Percentiles rank a stretch among this genome's conserved stretches.
Evolutionary conservation across 1,284 basidiomycete species (phyloP).

Genomic region (Mycosarcoma maydis): DNA sequence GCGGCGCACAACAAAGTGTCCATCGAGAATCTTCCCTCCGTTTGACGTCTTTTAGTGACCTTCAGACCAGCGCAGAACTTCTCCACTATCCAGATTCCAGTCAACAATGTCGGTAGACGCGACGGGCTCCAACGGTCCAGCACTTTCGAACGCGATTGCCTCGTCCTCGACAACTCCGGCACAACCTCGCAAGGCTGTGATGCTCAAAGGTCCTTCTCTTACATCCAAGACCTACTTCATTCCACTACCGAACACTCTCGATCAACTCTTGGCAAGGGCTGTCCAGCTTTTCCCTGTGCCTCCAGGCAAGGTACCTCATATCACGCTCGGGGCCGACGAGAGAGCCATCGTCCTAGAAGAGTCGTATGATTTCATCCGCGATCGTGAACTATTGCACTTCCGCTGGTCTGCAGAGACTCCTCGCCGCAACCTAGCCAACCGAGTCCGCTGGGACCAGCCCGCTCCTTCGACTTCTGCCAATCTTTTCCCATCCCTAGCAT

Average conservation of each 20-base stretch:
- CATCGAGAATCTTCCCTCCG: no score
- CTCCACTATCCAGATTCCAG: not conserved
- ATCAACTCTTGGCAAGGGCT: constrained; percentile 56
- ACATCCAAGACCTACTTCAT: constrained; percentile 61
- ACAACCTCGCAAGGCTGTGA: constrained; percentile 44
- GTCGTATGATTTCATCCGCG: constrained; percentile 58
- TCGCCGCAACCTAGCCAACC: constrained; percentile 40
- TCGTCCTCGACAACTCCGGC: constrained; percentile 6
- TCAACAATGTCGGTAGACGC: not conserved
- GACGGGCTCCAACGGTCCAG: not conserved
- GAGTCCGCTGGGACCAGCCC: constrained; percentile 53
- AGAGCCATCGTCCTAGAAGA: constrained; percentile 60
- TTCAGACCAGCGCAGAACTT: not conserved
- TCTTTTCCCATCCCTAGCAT: constrained; percentile 13
- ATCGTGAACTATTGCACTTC: constrained; percentile 60
- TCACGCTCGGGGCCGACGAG: constrained; percentile 53
- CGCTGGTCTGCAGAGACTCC: constrained; percentile 59
- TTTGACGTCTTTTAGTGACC: no score
- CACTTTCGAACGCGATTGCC: constrained; percentile 2
- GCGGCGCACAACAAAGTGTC: no score
- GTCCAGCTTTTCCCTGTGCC: constrained; percentile 57
- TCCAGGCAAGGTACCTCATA: constrained; percentile 56
- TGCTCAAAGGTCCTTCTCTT: constrained; percentile 60
- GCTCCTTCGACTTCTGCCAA: constrained; percentile 9
- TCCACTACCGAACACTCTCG: constrained; percentile 50